phyloP scores from a whole-genome alignment of 1,284 basidiomycete genomes.

The Irpex sp. region DNA sequence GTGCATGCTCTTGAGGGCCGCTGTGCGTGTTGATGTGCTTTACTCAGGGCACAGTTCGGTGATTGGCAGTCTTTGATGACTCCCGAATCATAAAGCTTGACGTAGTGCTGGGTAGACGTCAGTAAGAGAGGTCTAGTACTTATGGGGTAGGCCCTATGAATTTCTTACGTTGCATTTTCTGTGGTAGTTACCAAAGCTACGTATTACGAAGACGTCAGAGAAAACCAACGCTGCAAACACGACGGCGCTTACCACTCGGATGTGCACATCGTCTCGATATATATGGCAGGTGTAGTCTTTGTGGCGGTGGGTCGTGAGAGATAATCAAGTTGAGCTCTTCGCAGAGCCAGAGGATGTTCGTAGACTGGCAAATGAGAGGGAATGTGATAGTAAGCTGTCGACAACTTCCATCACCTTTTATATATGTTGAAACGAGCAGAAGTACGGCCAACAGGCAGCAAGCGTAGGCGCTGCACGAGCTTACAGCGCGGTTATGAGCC shows the following conservation, averaged over 20 bases:
- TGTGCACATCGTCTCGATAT: conserved; percentile 20
- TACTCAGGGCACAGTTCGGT: conserved; percentile 25
- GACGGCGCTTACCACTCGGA: conserved; percentile 24
- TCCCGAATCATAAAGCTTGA: conserved; percentile 31
- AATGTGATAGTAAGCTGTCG: not conserved
- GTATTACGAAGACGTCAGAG: no score
- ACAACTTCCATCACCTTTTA: not conserved
- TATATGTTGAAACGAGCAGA: not conserved
- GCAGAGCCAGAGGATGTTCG: not conserved
- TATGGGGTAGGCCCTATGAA: not conserved
- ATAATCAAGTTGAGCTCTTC: not conserved
- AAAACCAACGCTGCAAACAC: not conserved
- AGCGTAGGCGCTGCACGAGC: conserved; percentile 3
- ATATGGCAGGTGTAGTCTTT: conserved; percentile 6
- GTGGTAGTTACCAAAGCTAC: conserved; percentile 30
- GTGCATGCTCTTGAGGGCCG: conserved; percentile 17
- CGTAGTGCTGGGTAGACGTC: conserved; percentile 23
- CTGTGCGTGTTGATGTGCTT: conserved; percentile 25
- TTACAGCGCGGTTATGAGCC: conserved; percentile 7
- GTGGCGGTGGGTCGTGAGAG: conserved; percentile 2
- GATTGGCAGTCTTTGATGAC: conserved; percentile 28
- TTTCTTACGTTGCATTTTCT: conserved; percentile 27
- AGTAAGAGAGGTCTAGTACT: not conserved
- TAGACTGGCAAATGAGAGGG: not conserved
- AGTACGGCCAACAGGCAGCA: not conserved